phyloP scores from a whole-genome alignment of 148 eudicot species.

The Silene conica region DNA sequence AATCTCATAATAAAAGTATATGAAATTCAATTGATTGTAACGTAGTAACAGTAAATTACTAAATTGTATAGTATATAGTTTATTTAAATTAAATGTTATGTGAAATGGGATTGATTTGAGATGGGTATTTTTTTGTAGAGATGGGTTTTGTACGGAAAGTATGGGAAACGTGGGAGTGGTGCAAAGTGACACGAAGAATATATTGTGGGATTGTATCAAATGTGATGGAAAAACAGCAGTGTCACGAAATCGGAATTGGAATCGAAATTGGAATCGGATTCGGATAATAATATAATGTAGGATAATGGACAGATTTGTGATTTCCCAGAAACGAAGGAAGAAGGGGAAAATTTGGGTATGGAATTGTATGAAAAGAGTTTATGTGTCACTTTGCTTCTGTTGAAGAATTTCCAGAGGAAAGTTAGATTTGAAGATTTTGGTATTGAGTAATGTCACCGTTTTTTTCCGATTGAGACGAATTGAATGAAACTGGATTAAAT shows the following conservation, averaged over 20 bases:
- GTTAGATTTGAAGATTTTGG: too few relatives aligned
- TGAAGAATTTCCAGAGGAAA: too few relatives aligned
- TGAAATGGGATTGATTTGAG: background rate
- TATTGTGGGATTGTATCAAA: background rate
- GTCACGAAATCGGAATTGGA: background rate
- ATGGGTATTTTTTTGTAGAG: background rate
- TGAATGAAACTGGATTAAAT: too few relatives aligned
- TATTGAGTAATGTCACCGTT: too few relatives aligned
- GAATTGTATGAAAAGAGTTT: background rate
- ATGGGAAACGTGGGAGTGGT: constrained; percentile 39
- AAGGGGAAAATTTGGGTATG: background rate
- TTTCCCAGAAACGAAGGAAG: background rate
- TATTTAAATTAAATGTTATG: background rate
- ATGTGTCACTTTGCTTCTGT: constrained; percentile 22
- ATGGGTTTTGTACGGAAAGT: constrained; percentile 20
- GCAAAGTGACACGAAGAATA: constrained; percentile 44
- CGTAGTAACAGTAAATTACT: background rate
- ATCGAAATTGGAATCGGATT: too few relatives aligned
- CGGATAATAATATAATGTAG: too few relatives aligned
- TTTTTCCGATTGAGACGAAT: too few relatives aligned
- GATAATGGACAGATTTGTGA: background rate
- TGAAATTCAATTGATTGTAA: background rate
- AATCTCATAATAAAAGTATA: constrained; percentile 42
- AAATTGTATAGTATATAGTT: background rate
- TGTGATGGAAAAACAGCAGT: background rate